Conservation (phyloP, 2,329 filamentous ascomycete genomes). For the Beauveria sp. region DNA sequence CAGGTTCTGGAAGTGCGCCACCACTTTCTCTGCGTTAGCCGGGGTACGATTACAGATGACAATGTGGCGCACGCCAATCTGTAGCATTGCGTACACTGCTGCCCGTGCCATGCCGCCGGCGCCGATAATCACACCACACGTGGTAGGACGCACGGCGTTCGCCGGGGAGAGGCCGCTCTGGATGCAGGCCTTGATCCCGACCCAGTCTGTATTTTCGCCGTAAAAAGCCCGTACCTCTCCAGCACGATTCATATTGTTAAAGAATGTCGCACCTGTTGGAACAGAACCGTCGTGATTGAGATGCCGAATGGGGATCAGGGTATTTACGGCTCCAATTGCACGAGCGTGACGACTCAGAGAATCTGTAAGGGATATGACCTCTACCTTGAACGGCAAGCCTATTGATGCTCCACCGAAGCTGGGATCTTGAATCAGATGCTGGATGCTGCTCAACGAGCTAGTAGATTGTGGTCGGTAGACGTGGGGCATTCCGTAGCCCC, state of each 20-base stretch:
- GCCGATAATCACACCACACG: slow-evolving; percentile 53
- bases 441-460: slow-evolving; percentile 53
- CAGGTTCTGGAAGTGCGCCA: slow-evolving; percentile 61
- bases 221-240: slow-evolving; percentile 63
- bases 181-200: slow-evolving; percentile 67
- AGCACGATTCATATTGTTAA: slow-evolving; percentile 48
- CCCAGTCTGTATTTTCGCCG: slow-evolving; percentile 77
- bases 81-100: slow-evolving; percentile 70
- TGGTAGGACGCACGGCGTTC: slow-evolving; percentile 51
- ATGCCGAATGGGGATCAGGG: slow-evolving; percentile 61
- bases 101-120: slow-evolving; percentile 72
- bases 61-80: slow-evolving; percentile 68
- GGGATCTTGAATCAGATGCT: slow-evolving; percentile 54
- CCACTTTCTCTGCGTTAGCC: slow-evolving; percentile 59
- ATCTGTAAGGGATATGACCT: slow-evolving; percentile 60
- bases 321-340: slow-evolving; percentile 71
- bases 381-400: slow-evolving; percentile 67
- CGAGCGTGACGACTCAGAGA: slow-evolving; percentile 64
- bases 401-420: slow-evolving; percentile 67
- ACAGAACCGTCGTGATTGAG: slow-evolving; percentile 49
- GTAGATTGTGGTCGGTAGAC: slow-evolving; percentile 58
- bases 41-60: slow-evolving; percentile 66
- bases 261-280: slow-evolving; percentile 45
- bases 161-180: slow-evolving; percentile 65
- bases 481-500: slow-evolving; percentile 61